Evolutionary conservation across 129 eudicot species (phyloP).

Genomic region (Chrysanthemum makinoi): DNA sequence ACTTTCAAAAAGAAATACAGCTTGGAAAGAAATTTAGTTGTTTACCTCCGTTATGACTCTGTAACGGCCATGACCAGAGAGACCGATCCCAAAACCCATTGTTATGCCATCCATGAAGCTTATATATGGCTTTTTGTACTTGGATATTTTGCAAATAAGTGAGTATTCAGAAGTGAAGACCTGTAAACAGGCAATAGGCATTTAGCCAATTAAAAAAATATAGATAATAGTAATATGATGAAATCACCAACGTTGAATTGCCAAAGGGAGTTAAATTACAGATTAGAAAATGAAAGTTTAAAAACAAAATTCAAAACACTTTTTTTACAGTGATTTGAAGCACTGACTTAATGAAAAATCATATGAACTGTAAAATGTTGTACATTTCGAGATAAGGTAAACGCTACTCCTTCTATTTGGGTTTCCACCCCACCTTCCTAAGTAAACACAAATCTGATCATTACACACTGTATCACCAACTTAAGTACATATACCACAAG

Average conservation of each 20-base stretch:
- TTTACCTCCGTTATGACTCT: conserved; percentile 77
- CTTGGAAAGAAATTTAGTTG: conserved; percentile 40
- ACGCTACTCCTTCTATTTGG: neutral
- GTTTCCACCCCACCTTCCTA: neutral
- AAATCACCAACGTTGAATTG: neutral
- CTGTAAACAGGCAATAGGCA: conserved; percentile 35
- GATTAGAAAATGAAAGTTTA: neutral
- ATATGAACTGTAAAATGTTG: neutral
- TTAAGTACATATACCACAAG: neutral
- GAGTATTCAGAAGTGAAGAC: conserved; percentile 85
- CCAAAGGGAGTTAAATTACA: neutral
- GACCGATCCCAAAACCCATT: conserved; percentile 96
- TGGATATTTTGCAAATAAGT: conserved; percentile 72
- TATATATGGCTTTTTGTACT: conserved; percentile 81
- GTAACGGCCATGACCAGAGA: conserved; percentile 94
- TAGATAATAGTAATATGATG: neutral
- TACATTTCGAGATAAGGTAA: neutral
- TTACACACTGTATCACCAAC: neutral
- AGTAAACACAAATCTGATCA: neutral
- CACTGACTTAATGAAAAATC: neutral
- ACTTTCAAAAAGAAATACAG: neutral
- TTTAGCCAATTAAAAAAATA: neutral
- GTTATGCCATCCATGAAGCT: conserved; percentile 95
- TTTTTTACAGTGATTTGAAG: neutral
- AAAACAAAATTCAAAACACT: too few species aligned